Evolutionary conservation across 352 stramenopile genomes (phyloP).

Genomic region (Thalassiosira sp.): DNA sequence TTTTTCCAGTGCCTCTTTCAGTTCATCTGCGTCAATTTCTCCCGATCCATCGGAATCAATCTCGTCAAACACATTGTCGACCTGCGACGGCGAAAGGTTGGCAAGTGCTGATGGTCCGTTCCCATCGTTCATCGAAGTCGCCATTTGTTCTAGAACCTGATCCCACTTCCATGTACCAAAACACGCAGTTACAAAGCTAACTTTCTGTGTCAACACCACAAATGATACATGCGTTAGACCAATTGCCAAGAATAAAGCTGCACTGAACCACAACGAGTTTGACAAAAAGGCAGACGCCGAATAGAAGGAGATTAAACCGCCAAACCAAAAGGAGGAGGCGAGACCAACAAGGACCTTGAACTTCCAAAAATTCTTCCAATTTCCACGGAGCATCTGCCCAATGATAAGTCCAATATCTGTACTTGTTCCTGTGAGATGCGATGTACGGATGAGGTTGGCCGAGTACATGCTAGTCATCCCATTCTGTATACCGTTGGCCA

Average conservation of each 20-base stretch:
- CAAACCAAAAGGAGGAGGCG: conserved; percentile 62
- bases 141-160: conserved; percentile 21
- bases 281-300: conserved; percentile 36
- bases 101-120: neutral
- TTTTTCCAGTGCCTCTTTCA: conserved; percentile 6
- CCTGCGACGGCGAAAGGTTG: conserved; percentile 12
- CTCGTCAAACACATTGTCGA: conserved; percentile 21
- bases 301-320: conserved; percentile 54
- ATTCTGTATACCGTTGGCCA: conserved; percentile 81
- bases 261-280: conserved; percentile 43
- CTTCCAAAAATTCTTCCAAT: conserved; percentile 61
- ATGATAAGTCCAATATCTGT: conserved; percentile 81
- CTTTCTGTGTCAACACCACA: conserved; percentile 33
- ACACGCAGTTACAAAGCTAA: conserved; percentile 30
- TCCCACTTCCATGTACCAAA: conserved; percentile 43
- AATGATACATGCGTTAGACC: conserved; percentile 29
- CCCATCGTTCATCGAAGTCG: conserved; percentile 17
- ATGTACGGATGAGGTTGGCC: conserved; percentile 73
- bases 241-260: conserved; percentile 42
- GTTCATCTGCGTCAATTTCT: conserved; percentile 10
- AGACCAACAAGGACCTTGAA: conserved; percentile 57
- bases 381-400: conserved; percentile 69
- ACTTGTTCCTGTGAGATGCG: conserved; percentile 75
- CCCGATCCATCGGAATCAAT: conserved; percentile 7
- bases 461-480: conserved; percentile 70